Conservation (phyloP, 139 green algal species). For the Dunaliella sp. region DNA sequence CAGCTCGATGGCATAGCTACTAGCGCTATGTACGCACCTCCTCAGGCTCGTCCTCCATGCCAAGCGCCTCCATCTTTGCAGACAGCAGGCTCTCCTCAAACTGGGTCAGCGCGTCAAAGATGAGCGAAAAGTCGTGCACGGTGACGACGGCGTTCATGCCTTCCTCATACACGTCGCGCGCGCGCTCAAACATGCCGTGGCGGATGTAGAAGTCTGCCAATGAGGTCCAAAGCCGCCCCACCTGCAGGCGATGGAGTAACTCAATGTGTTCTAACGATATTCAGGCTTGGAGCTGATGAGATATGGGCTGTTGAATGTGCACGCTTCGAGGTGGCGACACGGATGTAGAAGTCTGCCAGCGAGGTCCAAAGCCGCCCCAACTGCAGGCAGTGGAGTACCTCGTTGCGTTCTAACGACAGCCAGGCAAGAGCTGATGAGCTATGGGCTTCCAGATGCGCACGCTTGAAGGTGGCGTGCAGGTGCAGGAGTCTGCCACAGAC, state of each 20-base stretch:
- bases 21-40: too few relatives aligned
- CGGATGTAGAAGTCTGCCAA: conserved; percentile 98
- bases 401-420: too few relatives aligned
- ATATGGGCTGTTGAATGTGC: too few relatives aligned
- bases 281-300: too few relatives aligned
- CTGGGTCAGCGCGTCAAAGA: conserved; percentile 95
- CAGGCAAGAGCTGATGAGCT: too few relatives aligned
- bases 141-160: conserved; percentile 81
- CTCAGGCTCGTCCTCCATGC: conserved; percentile 17
- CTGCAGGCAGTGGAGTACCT: too few relatives aligned
- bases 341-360: conserved; percentile 98
- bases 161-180: conserved; percentile 98
- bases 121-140: conserved; percentile 91
- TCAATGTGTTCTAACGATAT: too few relatives aligned
- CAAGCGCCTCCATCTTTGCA: conserved; percentile 74
- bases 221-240: conserved; percentile 91
- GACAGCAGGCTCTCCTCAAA: conserved; percentile 89
- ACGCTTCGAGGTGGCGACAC: conserved; percentile 89
- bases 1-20: too few relatives aligned
- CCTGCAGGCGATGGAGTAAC: too few relatives aligned
- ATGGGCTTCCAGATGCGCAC: too few relatives aligned
- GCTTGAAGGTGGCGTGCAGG: conserved; percentile 90
- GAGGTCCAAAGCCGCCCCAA: conserved; percentile 93
- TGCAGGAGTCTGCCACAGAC: conserved; percentile 96
- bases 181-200: conserved; percentile 88